A percentile compares a stretch with the other conserved stretches of the same genome.
Evolutionary conservation across 2,329 filamentous ascomycete genomes (phyloP).

Genomic region (Colletotrichum trifolii): DNA sequence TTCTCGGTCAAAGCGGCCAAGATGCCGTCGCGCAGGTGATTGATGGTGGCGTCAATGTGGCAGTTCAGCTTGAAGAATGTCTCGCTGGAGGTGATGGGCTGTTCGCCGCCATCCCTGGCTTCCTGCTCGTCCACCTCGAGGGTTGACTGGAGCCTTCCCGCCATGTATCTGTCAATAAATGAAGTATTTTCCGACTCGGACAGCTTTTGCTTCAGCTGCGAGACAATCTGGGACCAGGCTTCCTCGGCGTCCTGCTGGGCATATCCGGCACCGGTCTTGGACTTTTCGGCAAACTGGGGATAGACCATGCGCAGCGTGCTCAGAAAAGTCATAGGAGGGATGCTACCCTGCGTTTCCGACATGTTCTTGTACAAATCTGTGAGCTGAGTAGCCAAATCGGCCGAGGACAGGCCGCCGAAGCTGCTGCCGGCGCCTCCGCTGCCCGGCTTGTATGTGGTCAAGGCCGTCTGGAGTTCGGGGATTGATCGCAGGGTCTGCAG

Average conservation of each 20-base stretch:
- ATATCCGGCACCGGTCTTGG: conserved; percentile 83
- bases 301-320: conserved; percentile 81
- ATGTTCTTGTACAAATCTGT: conserved; percentile 89
- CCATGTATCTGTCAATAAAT: conserved; percentile 92
- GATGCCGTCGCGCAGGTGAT: conserved; percentile 92
- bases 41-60: conserved; percentile 88
- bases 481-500: conserved; percentile 91
- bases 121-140: conserved; percentile 86
- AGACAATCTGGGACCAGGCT: conserved; percentile 95
- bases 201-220: conserved; percentile 82
- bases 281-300: conserved; percentile 92
- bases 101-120: conserved; percentile 80
- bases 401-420: conserved; percentile 24
- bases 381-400: conserved; percentile 62
- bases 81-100: conserved; percentile 75
- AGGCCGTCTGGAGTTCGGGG: conserved; percentile 87
- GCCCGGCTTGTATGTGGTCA: conserved; percentile 66
- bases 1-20: conserved; percentile 84
- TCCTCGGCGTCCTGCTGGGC: conserved; percentile 99
- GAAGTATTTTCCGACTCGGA: conserved; percentile 65
- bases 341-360: conserved; percentile 88
- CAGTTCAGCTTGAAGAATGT: conserved; percentile 93
- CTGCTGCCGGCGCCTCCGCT: conserved; percentile 65
- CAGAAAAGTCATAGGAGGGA: conserved; percentile 85
- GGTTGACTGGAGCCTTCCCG: conserved; percentile 80